Evolutionary conservation across 2,329 filamentous ascomycete species (phyloP), one percentile per base, ranked within the genome.

Genomic region (Alternaria dauci): DNA sequence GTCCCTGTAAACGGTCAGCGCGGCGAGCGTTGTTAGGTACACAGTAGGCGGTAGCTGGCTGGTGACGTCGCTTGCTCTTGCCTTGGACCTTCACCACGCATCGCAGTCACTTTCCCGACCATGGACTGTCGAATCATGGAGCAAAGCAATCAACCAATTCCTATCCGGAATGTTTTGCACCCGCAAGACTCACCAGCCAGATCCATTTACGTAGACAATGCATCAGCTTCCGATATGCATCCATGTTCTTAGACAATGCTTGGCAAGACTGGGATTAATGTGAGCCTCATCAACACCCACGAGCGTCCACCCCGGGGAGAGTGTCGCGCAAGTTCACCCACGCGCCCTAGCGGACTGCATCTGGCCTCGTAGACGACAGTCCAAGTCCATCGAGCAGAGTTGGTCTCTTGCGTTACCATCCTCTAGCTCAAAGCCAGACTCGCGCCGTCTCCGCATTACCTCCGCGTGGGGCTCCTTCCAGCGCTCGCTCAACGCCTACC

Each of bases 261-360:
- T 36, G 32, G 32, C 63, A 66, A 66, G 63, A 53, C 32, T 58
- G 55, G 59, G 41, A 52, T 46, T 48, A 55, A 50, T 20, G 50
- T 67, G 62, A 70, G 63, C 67, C 65, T 70, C 68, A 68, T 51
- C 43, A 58, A 59, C 55, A 64, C 47, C 46, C 43, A 34, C 48
- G 23, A 55, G 50, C 59, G 41, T 50, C 66, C 60, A 60, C 62
- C 64, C 63, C 63, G 58, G 61, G 46, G 20, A 23, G n/a, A 52
- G 46, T 26, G 32, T 38, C 42, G 56, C 38, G 50, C 56, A 38
- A 43, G 36, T 41, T 34, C 44, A 32, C 55, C 18, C 52, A 42
- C 55, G n/a, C 38, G 42, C 51, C 20, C 23, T 44, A 28, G 20
- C 18, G 3, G 25, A 43, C 39, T 34, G 7, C 39, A 8, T 18